A percentile compares a stretch with the other conserved stretches of the same genome.
Conservation (phyloP, 1,139 yeast genomes). For the Saccharomyces hybrid region DNA sequence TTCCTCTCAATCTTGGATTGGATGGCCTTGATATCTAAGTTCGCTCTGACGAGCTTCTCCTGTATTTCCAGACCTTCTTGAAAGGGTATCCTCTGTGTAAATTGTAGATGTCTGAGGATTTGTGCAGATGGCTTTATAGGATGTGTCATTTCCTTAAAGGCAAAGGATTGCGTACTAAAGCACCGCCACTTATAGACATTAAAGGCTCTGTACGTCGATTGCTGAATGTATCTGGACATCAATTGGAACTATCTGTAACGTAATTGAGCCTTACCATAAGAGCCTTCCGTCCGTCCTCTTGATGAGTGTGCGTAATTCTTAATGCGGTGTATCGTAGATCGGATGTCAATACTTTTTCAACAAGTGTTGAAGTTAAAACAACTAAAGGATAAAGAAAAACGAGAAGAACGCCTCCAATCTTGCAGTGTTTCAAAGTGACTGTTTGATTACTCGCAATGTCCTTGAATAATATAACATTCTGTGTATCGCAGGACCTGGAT, state of each 20-base stretch:
- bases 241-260: neutral
- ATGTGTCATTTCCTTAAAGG: conserved; percentile 7
- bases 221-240: neutral
- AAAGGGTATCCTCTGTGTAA: conserved; percentile 47
- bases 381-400: neutral
- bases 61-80: conserved; percentile 56
- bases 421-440: neutral
- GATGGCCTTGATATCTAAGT: conserved; percentile 54
- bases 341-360: neutral
- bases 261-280: neutral
- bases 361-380: neutral
- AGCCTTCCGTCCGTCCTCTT: neutral
- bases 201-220: neutral
- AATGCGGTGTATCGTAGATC: neutral
- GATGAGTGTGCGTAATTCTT: neutral
- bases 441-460: conserved; percentile 28
- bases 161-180: neutral
- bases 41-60: conserved; percentile 50
- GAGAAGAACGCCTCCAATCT: neutral
- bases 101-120: conserved; percentile 55
- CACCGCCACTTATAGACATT: neutral
- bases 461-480: conserved; percentile 54
- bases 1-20: conserved; percentile 42
- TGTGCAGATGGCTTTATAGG: conserved; percentile 33
- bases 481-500: conserved; percentile 64